These are phyloP conservation scores for Arachis stenosperma DNA, from an alignment of 306 rosid genomes.

Conservation along the genomic window DNA sequence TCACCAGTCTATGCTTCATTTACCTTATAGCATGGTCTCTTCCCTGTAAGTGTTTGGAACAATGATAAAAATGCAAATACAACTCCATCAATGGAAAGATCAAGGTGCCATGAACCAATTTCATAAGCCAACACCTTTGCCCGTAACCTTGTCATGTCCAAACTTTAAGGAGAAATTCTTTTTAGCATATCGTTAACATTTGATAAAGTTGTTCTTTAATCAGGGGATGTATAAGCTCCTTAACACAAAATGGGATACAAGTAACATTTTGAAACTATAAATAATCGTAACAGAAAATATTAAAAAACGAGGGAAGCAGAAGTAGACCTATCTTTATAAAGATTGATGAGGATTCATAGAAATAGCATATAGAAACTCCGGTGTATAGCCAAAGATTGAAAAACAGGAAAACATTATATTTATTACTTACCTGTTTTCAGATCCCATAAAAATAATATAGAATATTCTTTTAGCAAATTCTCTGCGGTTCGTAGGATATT, in stretches of 20 bases:
- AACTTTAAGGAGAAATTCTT: slow-evolving; percentile 58
- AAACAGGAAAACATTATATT: slow-evolving; percentile 23
- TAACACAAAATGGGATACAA: background rate
- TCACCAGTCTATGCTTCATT: slow-evolving; percentile 31
- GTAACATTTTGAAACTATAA: slow-evolving; percentile 14
- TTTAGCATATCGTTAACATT: slow-evolving; percentile 18
- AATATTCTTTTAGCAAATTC: slow-evolving; percentile 89
- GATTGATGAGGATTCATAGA: slow-evolving; percentile 16
- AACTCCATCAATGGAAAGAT: slow-evolving; percentile 82
- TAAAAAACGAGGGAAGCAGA: too few species aligned
- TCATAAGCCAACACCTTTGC: slow-evolving; percentile 88
- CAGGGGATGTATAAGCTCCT: background rate
- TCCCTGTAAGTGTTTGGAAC: slow-evolving; percentile 87
- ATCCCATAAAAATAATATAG: slow-evolving; percentile 92
- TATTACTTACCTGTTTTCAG: slow-evolving; percentile 80
- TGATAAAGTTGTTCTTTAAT: background rate
- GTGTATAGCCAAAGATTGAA: slow-evolving; percentile 6
- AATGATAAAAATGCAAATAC: slow-evolving; percentile 69
- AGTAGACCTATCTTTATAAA: background rate
- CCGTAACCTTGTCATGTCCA: slow-evolving; percentile 68
- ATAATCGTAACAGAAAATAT: background rate
- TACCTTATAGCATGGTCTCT: slow-evolving; percentile 79
- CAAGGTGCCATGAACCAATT: slow-evolving; percentile 97
- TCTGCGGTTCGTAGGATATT: slow-evolving; percentile 84
- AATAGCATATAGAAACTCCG: slow-evolving; percentile 23